phyloP scores from a whole-genome alignment of 1,139 yeast species.

The Hanseniaspora uvarum region DNA sequence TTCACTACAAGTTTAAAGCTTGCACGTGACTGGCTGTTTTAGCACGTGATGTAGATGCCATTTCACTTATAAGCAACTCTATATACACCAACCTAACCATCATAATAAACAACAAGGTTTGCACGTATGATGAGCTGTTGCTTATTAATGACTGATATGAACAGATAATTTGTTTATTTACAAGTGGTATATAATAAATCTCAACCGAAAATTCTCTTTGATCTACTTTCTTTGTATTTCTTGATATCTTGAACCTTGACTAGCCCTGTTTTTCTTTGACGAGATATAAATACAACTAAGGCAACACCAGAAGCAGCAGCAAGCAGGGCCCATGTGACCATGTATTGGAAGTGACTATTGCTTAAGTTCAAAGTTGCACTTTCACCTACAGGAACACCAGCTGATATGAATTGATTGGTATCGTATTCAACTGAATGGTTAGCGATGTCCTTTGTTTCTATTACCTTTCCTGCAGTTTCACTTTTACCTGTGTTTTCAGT shows the following conservation, averaged over 20 bases:
- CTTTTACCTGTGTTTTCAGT: neutral
- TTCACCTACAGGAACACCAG: constrained; percentile 88
- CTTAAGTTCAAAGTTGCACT: constrained; percentile 67
- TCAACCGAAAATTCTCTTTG: constrained; percentile 14
- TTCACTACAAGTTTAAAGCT: too few relatives aligned
- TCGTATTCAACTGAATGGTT: constrained; percentile 34
- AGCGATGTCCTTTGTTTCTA: constrained; percentile 4
- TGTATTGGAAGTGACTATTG: constrained; percentile 84
- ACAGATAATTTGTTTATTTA: neutral
- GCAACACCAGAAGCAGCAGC: constrained; percentile 25
- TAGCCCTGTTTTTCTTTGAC: constrained; percentile 34
- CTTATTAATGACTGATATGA: too few relatives aligned
- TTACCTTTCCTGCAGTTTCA: constrained; percentile 9
- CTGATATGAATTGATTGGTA: constrained; percentile 41
- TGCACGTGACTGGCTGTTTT: too few relatives aligned
- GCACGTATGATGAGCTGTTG: too few relatives aligned
- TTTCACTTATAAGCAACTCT: too few relatives aligned
- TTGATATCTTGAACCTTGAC: constrained; percentile 26
- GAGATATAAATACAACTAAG: constrained; percentile 47
- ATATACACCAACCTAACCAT: too few relatives aligned
- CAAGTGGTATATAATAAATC: neutral
- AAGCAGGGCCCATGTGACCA: constrained; percentile 75
- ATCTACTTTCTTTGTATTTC: constrained; percentile 19
- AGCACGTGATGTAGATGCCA: too few relatives aligned
- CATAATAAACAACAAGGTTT: too few relatives aligned